Base-by-base conservation (phyloP, 1,139 yeast species). In the Suhomyces bribrorum region DNA sequence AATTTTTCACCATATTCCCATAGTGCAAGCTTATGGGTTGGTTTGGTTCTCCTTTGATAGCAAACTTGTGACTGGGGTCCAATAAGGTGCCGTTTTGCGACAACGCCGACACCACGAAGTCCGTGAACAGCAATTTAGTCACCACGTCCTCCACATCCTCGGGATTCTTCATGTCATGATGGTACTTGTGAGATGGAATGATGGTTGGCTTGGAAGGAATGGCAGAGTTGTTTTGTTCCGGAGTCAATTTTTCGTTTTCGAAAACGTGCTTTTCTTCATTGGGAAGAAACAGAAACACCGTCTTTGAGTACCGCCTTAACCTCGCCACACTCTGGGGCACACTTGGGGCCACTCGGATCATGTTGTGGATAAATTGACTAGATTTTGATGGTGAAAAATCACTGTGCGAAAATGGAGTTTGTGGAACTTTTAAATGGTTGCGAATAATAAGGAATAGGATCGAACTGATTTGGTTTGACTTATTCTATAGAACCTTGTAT, bases 81-180 rank as follows among this genome's bases (percentile, higher is more conserved):
- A 57, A 48, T 14, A 67, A 47, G 3, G 64, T 56, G 5, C 62
- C 59, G 13, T 61, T 52, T 25, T 48, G 46, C 1, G 72, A 56
- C 29, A 70, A 53, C 2, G 62, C 44, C 1, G 74, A 53, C 9
- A 58, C 50, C 38, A 69, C 43, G 7, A 59, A 42, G 37, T 71
- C 75, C 33, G 57, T 65, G 37, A 44, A 47, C 32, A 38, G 37
- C n/a, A 38, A 33, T 11, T 49, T 52, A 2, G 62, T 47, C n/a
- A 66, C 45, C 14, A 66, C 43, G 42, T 70, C 75, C 3, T 66
- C 62, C 7, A 66, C 56, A 17, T 57, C 54, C 32, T 63, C 63
- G 2, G 77, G 77, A 32, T 58, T 53, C 14, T 56, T 46, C 32
- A 72, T 66, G 26, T 68, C 66, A 36, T 57, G 55, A 41, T 62